phyloP scores from a whole-genome alignment of 2,329 filamentous ascomycete species.

The Colletotrichum brevisporum region DNA sequence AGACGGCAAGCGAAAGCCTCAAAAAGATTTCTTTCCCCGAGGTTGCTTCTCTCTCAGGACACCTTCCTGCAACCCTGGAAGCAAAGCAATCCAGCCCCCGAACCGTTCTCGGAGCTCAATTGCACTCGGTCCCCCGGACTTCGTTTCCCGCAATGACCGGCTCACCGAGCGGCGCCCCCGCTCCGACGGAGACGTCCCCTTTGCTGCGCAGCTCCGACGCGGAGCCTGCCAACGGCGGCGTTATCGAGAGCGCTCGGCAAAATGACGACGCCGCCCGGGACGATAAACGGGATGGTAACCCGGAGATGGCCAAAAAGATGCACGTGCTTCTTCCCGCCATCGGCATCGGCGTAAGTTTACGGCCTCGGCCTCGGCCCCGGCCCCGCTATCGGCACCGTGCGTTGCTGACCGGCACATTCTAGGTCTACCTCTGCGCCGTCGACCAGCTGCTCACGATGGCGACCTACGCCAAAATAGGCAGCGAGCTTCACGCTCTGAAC shows the following conservation, averaged over 20 bases:
- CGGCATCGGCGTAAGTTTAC: constrained; percentile 52
- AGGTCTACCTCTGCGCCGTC: constrained; percentile 80
- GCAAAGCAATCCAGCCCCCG: background rate
- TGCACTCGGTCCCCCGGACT: background rate
- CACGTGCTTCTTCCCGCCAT: constrained; percentile 55
- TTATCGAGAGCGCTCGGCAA: constrained; percentile 1
- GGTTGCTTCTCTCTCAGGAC: background rate
- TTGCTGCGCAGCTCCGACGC: constrained; percentile 43
- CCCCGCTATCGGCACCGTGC: background rate
- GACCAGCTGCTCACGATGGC: constrained; percentile 85
- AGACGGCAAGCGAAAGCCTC: constrained; percentile 3
- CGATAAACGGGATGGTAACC: constrained; percentile 42
- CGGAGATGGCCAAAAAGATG: constrained; percentile 53
- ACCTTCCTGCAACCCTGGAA: background rate
- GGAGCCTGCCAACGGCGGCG: constrained; percentile 24
- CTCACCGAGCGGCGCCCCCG: constrained; percentile 26
- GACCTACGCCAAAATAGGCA: constrained; percentile 84
- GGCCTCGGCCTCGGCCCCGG: background rate
- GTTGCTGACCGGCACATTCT: constrained; percentile 8
- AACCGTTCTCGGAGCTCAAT: background rate
- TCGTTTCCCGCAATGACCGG: constrained; percentile 12
- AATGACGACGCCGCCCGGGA: constrained; percentile 37
- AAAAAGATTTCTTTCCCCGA: background rate
- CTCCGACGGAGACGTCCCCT: constrained; percentile 46
- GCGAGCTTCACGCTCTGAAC: constrained; percentile 80